Evolutionary conservation across 305 asterid genomes (phyloP).

Genomic region (Nicotiana rustica): DNA sequence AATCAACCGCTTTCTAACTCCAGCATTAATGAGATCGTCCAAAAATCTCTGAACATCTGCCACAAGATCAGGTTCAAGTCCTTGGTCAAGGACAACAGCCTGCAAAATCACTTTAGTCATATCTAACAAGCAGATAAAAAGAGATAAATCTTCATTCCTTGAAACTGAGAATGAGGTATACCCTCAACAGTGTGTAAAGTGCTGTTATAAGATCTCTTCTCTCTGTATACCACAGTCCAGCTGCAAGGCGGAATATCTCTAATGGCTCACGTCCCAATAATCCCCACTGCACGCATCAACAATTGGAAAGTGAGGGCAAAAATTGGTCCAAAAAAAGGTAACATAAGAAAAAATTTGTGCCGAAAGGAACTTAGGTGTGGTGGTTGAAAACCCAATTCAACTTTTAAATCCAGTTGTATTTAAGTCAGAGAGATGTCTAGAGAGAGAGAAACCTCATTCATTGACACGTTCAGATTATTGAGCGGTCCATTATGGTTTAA

Average conservation of each 20-base stretch:
- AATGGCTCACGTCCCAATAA: conserved; percentile 85
- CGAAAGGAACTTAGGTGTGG: conserved; percentile 6
- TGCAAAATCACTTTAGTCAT: conserved; percentile 44
- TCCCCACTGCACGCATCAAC: conserved; percentile 67
- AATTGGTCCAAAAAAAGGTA: conserved; percentile 34
- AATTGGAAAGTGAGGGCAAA: conserved; percentile 30
- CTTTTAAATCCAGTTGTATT: not conserved
- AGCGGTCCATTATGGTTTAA: not conserved
- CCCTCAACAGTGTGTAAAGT: conserved; percentile 79
- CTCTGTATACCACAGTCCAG: conserved; percentile 96
- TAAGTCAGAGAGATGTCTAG: not conserved
- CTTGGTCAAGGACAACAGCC: conserved; percentile 97
- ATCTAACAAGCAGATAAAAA: conserved; percentile 34
- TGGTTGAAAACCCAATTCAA: not conserved
- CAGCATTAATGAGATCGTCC: conserved; percentile 76
- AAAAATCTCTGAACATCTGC: conserved; percentile 75
- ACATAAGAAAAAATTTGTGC: conserved; percentile 7
- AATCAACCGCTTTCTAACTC: conserved; percentile 77
- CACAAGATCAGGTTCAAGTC: conserved; percentile 78
- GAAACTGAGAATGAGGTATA: conserved; percentile 48
- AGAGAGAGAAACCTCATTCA: not conserved
- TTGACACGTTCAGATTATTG: not conserved
- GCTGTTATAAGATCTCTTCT: conserved; percentile 90
- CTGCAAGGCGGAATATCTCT: conserved; percentile 87
- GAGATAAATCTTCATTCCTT: conserved; percentile 9